phyloP scores from a whole-genome alignment of 140 eudicot species.

The Cichorium intybus region DNA sequence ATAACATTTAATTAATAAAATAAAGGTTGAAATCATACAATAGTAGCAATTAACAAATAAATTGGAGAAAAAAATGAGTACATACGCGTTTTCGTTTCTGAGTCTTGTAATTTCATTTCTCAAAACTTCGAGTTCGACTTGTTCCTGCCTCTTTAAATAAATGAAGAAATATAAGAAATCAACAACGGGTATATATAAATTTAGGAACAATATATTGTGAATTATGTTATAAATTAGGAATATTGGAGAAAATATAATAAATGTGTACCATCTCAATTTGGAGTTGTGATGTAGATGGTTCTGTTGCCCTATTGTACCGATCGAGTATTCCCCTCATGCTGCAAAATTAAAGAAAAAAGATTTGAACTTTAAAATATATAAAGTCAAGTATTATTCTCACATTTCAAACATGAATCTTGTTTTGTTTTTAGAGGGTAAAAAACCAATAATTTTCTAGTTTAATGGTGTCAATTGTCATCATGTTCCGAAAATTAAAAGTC shows the following conservation, averaged over 20 bases:
- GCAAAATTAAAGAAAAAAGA: background rate
- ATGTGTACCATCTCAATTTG: constrained; percentile 35
- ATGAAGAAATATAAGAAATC: constrained; percentile 7
- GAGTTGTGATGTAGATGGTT: constrained; percentile 30
- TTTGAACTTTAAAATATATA: background rate
- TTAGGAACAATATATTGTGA: background rate
- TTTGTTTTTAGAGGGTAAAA: background rate
- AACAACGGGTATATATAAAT: background rate
- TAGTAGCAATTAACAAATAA: background rate
- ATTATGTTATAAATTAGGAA: background rate
- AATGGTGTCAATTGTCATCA: background rate
- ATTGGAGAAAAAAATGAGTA: background rate
- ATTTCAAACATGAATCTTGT: background rate
- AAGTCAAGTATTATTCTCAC: background rate
- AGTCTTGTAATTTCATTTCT: constrained; percentile 66
- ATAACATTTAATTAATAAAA: background rate
- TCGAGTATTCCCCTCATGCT: constrained; percentile 38
- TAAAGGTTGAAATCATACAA: too few species aligned
- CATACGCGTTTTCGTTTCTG: constrained; percentile 53
- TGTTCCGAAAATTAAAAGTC: background rate
- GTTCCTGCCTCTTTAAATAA: constrained; percentile 35
- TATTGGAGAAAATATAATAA: background rate
- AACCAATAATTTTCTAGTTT: background rate
- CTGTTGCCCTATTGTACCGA: constrained; percentile 35
- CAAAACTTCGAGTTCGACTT: constrained; percentile 45